Percentiles rank a stretch among this genome's conserved stretches.
These are phyloP conservation scores for Wickerhamiella shivajii DNA, from an alignment of 805 yeast species.

Conservation along the genomic window DNA sequence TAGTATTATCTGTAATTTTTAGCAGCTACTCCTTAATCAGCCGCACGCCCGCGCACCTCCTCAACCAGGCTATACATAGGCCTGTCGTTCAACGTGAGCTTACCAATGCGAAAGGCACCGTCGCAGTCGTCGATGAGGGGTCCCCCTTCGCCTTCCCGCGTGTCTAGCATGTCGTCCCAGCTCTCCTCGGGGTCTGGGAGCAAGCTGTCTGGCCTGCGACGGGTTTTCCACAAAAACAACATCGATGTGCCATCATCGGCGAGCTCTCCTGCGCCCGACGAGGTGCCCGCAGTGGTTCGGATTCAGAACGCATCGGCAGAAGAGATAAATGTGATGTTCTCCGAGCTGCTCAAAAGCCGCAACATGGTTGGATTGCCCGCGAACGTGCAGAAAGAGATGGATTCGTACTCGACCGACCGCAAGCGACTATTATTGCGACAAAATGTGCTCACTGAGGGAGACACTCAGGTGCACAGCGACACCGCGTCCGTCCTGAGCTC, in stretches of 20 bases:
- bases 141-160: too few species aligned
- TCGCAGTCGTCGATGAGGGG: too few species aligned
- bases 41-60: too few species aligned
- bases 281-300: not conserved
- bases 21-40: too few species aligned
- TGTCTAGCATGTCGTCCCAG: too few species aligned
- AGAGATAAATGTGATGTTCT: constrained; percentile 57
- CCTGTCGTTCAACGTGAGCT: too few species aligned
- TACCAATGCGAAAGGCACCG: too few species aligned
- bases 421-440: constrained; percentile 89
- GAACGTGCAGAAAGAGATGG: constrained; percentile 63
- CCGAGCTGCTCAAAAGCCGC: constrained; percentile 54
- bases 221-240: not conserved
- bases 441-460: constrained; percentile 58
- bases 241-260: not conserved
- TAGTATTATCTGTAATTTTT: too few species aligned
- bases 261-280: not conserved
- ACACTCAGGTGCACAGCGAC: constrained; percentile 9
- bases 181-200: too few species aligned
- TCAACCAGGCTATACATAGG: too few species aligned
- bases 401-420: constrained; percentile 55
- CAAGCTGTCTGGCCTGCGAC: not conserved
- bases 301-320: constrained; percentile 14
- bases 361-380: constrained; percentile 60
- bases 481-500: not conserved